phyloP scores from a whole-genome alignment of 2,329 filamentous ascomycete species.

The Fusarium sp. region DNA sequence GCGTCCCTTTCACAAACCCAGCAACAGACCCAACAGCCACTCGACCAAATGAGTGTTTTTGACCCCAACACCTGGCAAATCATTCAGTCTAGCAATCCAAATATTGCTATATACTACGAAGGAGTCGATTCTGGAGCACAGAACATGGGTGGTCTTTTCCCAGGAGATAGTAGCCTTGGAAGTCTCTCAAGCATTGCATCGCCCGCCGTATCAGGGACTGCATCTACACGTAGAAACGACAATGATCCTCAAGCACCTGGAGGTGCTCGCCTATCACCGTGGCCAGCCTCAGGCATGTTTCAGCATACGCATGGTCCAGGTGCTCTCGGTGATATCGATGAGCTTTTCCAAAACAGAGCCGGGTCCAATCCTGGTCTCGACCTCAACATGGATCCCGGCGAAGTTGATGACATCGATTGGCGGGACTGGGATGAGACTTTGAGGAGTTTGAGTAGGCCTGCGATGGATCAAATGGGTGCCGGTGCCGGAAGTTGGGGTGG shows the following conservation, averaged over 20 bases:
- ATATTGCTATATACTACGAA: slow-evolving; percentile 20
- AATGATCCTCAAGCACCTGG: not conserved
- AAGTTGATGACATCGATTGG: slow-evolving; percentile 35
- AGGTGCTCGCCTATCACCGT: slow-evolving; percentile 4
- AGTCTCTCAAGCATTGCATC: slow-evolving; percentile 29
- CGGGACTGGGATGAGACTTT: slow-evolving; percentile 31
- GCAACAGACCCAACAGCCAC: not conserved
- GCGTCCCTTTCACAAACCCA: not conserved
- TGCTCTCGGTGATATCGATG: not conserved
- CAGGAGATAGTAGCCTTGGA: slow-evolving; percentile 10
- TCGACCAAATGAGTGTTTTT: not conserved
- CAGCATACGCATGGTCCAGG: not conserved
- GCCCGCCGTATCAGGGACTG: slow-evolving; percentile 17
- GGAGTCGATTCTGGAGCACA: not conserved
- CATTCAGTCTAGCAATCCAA: slow-evolving; percentile 5
- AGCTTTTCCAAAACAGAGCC: slow-evolving; percentile 2
- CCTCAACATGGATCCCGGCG: slow-evolving; percentile 22
- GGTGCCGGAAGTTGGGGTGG: slow-evolving; percentile 31
- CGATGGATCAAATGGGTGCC: not conserved
- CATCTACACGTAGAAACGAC: slow-evolving; percentile 2
- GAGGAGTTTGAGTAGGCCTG: not conserved
- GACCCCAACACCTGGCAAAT: slow-evolving; percentile 14
- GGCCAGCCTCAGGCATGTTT: slow-evolving; percentile 14
- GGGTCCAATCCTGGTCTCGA: not conserved
- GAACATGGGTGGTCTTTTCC: not conserved